These are phyloP conservation scores for Orbilia ellipsospora DNA, from an alignment of 2,329 filamentous ascomycete species.

Conservation along the genomic window DNA sequence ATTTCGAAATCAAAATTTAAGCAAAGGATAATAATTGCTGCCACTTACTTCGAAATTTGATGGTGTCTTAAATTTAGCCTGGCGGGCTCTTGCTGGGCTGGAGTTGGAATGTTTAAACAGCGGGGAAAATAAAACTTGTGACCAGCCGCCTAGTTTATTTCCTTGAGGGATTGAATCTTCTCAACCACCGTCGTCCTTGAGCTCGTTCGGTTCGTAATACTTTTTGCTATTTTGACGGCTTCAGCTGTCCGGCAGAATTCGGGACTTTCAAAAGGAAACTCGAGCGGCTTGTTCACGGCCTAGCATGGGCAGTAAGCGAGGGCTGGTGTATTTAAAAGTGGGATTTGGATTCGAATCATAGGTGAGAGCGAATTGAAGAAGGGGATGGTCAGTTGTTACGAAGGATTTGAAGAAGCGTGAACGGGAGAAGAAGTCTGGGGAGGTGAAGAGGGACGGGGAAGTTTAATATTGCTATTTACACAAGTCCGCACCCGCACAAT, in stretches of 20 bases:
- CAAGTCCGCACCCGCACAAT: conserved; percentile 1
- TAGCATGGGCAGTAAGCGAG: neutral
- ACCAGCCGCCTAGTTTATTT: conserved; percentile 32
- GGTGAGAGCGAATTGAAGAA: neutral
- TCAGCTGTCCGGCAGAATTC: conserved; percentile 50
- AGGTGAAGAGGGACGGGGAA: neutral
- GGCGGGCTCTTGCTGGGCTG: neutral
- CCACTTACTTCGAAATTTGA: conserved; percentile 41
- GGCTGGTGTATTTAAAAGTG: neutral
- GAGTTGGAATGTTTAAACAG: conserved; percentile 5
- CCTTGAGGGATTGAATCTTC: conserved; percentile 35
- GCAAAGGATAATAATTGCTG: conserved; percentile 27
- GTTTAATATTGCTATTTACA: conserved; percentile 35
- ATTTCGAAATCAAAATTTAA: conserved; percentile 8
- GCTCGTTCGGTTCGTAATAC: conserved; percentile 51
- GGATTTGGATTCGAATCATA: neutral
- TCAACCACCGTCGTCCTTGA: conserved; percentile 22
- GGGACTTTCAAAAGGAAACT: conserved; percentile 31
- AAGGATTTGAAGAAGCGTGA: conserved; percentile 8
- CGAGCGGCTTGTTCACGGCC: conserved; percentile 14
- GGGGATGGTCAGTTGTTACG: neutral
- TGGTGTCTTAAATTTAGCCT: conserved; percentile 2
- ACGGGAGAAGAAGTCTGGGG: neutral
- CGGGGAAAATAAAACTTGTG: conserved; percentile 23
- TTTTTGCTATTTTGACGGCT: conserved; percentile 55